Conservation (phyloP, 2,329 filamentous ascomycete genomes). For the Aspergillus neoniger region DNA sequence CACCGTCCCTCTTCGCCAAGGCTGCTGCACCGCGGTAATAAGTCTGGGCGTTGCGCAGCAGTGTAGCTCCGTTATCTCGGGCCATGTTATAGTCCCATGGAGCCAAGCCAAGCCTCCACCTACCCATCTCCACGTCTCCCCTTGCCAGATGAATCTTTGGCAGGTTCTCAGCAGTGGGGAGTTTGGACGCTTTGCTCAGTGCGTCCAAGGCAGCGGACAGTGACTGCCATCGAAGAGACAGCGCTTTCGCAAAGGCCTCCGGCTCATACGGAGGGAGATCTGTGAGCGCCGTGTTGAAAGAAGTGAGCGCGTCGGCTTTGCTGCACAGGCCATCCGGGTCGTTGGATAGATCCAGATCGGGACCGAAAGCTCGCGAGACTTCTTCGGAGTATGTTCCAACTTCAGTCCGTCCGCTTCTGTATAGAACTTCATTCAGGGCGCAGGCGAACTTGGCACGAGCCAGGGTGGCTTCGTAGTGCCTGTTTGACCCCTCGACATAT, state of each 20-base stretch:
- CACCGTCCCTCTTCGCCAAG: constrained; percentile 44
- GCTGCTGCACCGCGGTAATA: constrained; percentile 59
- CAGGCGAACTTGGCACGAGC: constrained; percentile 59
- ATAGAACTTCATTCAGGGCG: constrained; percentile 59
- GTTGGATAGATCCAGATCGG: constrained; percentile 42
- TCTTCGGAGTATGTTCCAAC: constrained; percentile 55
- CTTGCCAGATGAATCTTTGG: constrained; percentile 56
- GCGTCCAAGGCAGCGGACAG: constrained; percentile 54
- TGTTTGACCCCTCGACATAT: constrained; percentile 51
- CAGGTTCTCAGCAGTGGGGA: constrained; percentile 53
- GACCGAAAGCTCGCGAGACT: constrained; percentile 44
- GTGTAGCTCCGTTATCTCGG: constrained; percentile 46
- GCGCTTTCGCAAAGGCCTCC: constrained; percentile 33
- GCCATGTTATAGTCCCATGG: constrained; percentile 48
- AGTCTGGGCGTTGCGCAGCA: constrained; percentile 59
- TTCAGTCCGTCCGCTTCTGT: constrained; percentile 53
- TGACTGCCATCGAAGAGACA: constrained; percentile 53
- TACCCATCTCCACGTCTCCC: constrained; percentile 58
- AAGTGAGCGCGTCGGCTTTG: constrained; percentile 59
- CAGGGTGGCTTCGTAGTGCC: constrained; percentile 55
- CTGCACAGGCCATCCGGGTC: constrained; percentile 55
- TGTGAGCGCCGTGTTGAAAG: constrained; percentile 53
- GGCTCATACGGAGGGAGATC: constrained; percentile 34
- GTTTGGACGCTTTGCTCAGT: constrained; percentile 54
- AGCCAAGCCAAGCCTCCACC: constrained; percentile 53